Base-by-base conservation (phyloP, 192 early-diverging fungal species). In the Linnemannia hyalina region DNA sequence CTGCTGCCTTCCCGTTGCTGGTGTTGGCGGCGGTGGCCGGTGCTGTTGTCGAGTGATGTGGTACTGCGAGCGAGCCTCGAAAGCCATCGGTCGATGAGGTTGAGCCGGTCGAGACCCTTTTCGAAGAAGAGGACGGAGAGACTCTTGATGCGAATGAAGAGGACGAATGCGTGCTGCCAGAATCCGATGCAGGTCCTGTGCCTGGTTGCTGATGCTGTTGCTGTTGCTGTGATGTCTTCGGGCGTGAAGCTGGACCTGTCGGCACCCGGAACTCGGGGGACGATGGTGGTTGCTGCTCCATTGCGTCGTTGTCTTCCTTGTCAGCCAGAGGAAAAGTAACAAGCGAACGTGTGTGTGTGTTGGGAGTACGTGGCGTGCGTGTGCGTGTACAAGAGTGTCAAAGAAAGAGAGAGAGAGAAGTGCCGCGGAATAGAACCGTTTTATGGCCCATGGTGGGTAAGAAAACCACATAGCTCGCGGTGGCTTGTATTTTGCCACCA, bases 211-310 rank as follows among this genome's bases (percentile, higher is more conserved):
- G 49, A 16, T 52, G 49, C 49, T 52, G 49, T 16, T 49, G 47
- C 15, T 49, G 47, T 20, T 52, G 49, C 49, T 52, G 49, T 52
- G 49, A 52, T 52, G 49, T 52, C 49, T 16, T 52, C 3, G 49
- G 49, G 18, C 49, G 49, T 18, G 49, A 41, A 2, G 49, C 70
- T 22, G 72, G 82, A 0, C 44, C 72, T 46, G 68, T n/a, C 0
- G 82, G 82, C 6, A 68, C 46, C 40, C 65, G 65, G 42, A 78
- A 78, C 40, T 78, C 47, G 10, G 49, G 46, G 49, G 41, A 18
- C 1, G 75, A 54, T 32, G 52, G 70, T 18, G 70, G 41, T 65
- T 44, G 68, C 22, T 68, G 54, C 6, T 70, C 69, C 63, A 72
- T 77, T 55, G 68, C 4, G 7, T n/a, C 7, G 23, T 52, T n/a